Conservation (phyloP, 2,329 filamentous ascomycete genomes). For the Daldinia sp. region DNA sequence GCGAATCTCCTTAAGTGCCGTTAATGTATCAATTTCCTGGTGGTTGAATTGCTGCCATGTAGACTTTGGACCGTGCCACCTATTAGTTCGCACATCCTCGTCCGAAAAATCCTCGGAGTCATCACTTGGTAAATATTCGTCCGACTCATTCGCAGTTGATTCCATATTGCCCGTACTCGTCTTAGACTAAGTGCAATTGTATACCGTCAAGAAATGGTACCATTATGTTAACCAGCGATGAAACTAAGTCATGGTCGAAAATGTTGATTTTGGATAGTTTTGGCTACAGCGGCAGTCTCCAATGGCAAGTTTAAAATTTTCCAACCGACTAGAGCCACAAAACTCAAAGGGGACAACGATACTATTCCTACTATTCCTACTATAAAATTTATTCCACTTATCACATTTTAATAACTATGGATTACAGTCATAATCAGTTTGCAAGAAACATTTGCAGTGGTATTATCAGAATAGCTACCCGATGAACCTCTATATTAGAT, state of each 20-base stretch:
- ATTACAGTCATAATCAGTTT: not conserved
- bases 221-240: not conserved
- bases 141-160: constrained; percentile 36
- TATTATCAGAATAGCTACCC: constrained; percentile 40
- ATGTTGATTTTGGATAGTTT: constrained; percentile 19
- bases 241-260: not conserved
- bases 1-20: constrained; percentile 71
- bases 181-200: not conserved
- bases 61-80: constrained; percentile 74
- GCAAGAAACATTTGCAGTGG: constrained; percentile 23
- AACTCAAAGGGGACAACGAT: constrained; percentile 10
- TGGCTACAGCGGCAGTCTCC: not conserved
- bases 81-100: constrained; percentile 70
- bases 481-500: constrained; percentile 14
- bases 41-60: constrained; percentile 75
- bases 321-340: not conserved
- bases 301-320: constrained; percentile 11
- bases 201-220: not conserved
- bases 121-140: constrained; percentile 50
- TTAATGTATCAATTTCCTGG: constrained; percentile 71
- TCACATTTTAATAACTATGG: not conserved
- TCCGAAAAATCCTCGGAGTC: constrained; percentile 55
- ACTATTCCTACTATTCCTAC: constrained; percentile 31
- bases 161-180: constrained; percentile 37
- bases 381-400: not conserved